A percentile compares a stretch with the other conserved stretches of the same genome.
phyloP scores from a whole-genome alignment of 1,139 yeast genomes.

The Candida pseudocylindracea region DNA sequence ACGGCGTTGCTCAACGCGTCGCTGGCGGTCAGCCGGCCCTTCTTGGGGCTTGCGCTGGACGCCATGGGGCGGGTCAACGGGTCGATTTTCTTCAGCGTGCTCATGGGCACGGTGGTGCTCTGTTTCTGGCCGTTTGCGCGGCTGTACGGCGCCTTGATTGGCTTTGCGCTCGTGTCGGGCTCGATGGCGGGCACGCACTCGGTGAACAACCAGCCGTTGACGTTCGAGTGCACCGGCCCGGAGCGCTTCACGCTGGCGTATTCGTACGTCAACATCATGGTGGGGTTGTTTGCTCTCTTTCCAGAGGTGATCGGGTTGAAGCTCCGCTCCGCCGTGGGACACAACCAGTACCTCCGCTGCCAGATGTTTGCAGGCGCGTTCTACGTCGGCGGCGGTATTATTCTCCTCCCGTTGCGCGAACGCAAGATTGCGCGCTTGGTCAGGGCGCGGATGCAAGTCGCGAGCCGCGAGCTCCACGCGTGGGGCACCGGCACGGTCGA shows the following conservation, averaged over 20 bases:
- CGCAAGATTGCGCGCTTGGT: too few species aligned
- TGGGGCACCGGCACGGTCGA: too few species aligned
- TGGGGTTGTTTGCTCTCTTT: slow-evolving; percentile 18
- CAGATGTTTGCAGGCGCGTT: too few species aligned
- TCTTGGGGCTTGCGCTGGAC: slow-evolving; percentile 36
- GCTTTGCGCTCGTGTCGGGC: slow-evolving; percentile 29
- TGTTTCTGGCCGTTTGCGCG: slow-evolving; percentile 34
- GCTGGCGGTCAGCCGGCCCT: slow-evolving; percentile 45
- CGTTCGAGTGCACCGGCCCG: slow-evolving; percentile 3
- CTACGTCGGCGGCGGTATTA: too few species aligned
- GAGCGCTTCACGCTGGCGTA: too few species aligned
- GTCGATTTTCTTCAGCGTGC: slow-evolving; percentile 10
- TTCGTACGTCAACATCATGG: slow-evolving; percentile 15
- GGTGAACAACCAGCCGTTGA: slow-evolving; percentile 35
- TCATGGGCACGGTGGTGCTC: slow-evolving; percentile 14
- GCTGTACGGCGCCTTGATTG: slow-evolving; percentile 25
- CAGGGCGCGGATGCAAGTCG: too few species aligned
- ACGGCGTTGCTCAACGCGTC: slow-evolving; percentile 44
- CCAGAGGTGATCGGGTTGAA: slow-evolving; percentile 8
- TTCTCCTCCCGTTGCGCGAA: too few species aligned
- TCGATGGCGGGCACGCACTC: slow-evolving; percentile 36
- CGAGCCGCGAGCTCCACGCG: too few species aligned
- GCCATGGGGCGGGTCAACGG: slow-evolving; percentile 33
- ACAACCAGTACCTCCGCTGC: slow-evolving; percentile 1
- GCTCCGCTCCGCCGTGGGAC: slow-evolving; percentile 1